phyloP scores from a whole-genome alignment of 1,284 basidiomycete genomes.

The Leccinum huronense region DNA sequence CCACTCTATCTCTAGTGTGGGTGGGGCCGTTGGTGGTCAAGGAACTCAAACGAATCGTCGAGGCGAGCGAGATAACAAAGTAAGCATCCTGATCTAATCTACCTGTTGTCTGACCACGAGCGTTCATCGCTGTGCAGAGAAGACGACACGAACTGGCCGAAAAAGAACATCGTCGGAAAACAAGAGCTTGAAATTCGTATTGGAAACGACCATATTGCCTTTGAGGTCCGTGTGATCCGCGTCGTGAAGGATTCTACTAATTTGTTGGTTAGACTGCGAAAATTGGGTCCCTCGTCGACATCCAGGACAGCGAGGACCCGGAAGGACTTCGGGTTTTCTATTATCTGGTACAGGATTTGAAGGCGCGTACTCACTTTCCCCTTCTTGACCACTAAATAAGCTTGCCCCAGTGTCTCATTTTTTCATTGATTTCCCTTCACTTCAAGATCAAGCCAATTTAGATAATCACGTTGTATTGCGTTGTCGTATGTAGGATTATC shows the following conservation, averaged over 20 bases:
- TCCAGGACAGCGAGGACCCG: slow-evolving; percentile 96
- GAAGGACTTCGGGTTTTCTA: slow-evolving; percentile 99
- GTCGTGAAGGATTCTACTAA: not conserved
- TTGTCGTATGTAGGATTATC: no score
- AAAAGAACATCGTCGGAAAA: slow-evolving; percentile 97
- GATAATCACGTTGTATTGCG: slow-evolving; percentile 10
- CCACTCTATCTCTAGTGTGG: slow-evolving; percentile 68
- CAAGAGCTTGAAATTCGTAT: slow-evolving; percentile 96
- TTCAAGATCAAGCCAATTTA: slow-evolving; percentile 99
- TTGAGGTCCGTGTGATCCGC: slow-evolving; percentile 68
- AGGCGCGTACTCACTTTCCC: slow-evolving; percentile 50
- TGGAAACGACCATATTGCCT: slow-evolving; percentile 95
- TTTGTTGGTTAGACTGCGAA: slow-evolving; percentile 78
- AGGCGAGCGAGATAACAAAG: slow-evolving; percentile 95
- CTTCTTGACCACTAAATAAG: slow-evolving; percentile 6
- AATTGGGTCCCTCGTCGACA: slow-evolving; percentile 94
- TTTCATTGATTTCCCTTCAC: slow-evolving; percentile 95
- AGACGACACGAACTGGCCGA: slow-evolving; percentile 97
- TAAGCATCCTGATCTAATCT: slow-evolving; percentile 39
- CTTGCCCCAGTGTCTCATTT: slow-evolving; percentile 84
- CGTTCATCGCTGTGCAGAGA: slow-evolving; percentile 58
- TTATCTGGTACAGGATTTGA: slow-evolving; percentile 96
- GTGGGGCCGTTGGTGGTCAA: slow-evolving; percentile 88
- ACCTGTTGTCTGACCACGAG: not conserved
- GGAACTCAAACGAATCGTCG: slow-evolving; percentile 94